These are phyloP conservation scores for Ascosphaera apis DNA, from an alignment of 2,329 filamentous ascomycete genomes.

Conservation along the genomic window DNA sequence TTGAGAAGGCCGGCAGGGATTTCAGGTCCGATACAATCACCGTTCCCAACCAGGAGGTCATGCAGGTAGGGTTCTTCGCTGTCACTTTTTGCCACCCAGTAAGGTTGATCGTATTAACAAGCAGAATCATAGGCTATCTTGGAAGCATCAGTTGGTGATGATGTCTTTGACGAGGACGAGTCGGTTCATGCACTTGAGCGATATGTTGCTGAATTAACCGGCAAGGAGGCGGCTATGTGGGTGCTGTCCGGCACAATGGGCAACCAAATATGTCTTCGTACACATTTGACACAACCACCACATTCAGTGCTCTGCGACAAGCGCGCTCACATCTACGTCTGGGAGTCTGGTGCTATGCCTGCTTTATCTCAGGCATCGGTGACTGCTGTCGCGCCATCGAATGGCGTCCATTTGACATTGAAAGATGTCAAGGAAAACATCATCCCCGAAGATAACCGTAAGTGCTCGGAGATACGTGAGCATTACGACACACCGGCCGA, in stretches of 20 bases:
- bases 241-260: constrained; percentile 18
- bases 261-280: constrained; percentile 16
- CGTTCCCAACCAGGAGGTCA: constrained; percentile 10
- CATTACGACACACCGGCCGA: no score
- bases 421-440: constrained; percentile 13
- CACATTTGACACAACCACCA: constrained; percentile 13
- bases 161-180: constrained; percentile 12
- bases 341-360: constrained; percentile 12
- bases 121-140: constrained; percentile 8
- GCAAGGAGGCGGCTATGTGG: constrained; percentile 14
- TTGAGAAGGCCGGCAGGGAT: constrained; percentile 6
- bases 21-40: constrained; percentile 12
- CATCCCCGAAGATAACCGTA: constrained; percentile 10
- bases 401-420: constrained; percentile 14
- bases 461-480: constrained; percentile 1
- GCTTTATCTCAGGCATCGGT: constrained; percentile 13
- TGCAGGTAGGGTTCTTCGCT: constrained; percentile 7
- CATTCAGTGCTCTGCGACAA: constrained; percentile 14
- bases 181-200: constrained; percentile 12
- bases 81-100: no score
- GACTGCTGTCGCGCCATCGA: constrained; percentile 11
- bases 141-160: constrained; percentile 14
- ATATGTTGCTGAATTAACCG: constrained; percentile 12
- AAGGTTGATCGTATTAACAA: no score
- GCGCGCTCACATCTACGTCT: constrained; percentile 13